Evolutionary conservation across 192 early-diverging fungal genomes (phyloP).

Genomic region (Phlyctochytrium arcticum): DNA sequence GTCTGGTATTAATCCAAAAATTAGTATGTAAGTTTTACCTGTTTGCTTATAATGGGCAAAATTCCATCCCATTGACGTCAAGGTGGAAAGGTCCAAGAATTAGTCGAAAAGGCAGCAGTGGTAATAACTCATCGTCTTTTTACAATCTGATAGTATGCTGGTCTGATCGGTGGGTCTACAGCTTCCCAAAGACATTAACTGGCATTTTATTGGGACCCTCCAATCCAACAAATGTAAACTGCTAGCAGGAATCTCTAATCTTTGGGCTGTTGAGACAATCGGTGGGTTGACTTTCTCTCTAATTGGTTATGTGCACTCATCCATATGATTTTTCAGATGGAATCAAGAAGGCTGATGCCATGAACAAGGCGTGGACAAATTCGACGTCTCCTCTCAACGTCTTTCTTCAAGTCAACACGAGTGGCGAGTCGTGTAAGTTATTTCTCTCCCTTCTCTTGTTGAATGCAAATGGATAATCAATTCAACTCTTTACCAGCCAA

Average conservation of each 20-base stretch:
- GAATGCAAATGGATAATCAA: background rate
- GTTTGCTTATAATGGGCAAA: no score
- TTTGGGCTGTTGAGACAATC: slow-evolving; percentile 91
- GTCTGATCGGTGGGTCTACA: no score
- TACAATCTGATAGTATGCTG: no score
- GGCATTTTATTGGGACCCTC: slow-evolving; percentile 96
- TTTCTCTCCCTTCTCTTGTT: background rate
- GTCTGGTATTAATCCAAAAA: no score
- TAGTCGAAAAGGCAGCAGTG: slow-evolving; percentile 78
- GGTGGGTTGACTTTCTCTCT: slow-evolving; percentile 28
- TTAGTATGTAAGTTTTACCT: slow-evolving; percentile 37
- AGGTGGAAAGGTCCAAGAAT: slow-evolving; percentile 75
- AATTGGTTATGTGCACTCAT: background rate
- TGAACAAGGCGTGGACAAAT: slow-evolving; percentile 71
- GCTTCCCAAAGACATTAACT: slow-evolving; percentile 85
- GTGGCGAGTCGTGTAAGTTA: slow-evolving; percentile 72
- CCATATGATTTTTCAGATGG: slow-evolving; percentile 46
- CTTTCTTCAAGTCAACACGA: slow-evolving; percentile 95
- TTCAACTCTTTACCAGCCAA: slow-evolving; percentile 53
- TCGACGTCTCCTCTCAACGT: slow-evolving; percentile 61
- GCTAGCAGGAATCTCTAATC: slow-evolving; percentile 80
- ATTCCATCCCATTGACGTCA: no score
- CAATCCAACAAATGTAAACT: slow-evolving; percentile 97
- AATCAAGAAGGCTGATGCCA: slow-evolving; percentile 71
- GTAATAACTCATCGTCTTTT: slow-evolving; percentile 29